phyloP scores from a whole-genome alignment of 2,329 filamentous ascomycete genomes.

The Scedosporium boydii region DNA sequence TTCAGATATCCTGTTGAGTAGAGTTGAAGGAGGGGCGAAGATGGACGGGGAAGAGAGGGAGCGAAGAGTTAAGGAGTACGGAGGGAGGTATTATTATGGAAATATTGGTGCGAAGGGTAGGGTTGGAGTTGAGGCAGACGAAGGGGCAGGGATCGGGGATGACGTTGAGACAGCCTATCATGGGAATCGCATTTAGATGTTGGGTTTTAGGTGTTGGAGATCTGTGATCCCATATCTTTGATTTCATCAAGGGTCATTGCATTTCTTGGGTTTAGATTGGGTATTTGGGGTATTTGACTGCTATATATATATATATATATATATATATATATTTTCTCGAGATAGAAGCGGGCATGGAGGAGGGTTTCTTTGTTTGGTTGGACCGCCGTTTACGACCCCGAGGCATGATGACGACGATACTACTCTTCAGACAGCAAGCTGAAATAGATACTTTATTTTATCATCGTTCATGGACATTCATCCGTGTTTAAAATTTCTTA shows the following conservation, averaged over 20 bases:
- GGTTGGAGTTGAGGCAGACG: neutral
- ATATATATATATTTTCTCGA: too few species aligned
- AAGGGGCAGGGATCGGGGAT: neutral
- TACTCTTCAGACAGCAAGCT: too few species aligned
- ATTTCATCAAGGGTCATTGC: neutral
- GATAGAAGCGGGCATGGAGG: too few species aligned
- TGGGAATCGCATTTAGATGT: neutral
- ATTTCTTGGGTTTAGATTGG: neutral
- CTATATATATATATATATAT: too few species aligned
- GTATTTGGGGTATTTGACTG: too few species aligned
- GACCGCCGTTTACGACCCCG: too few species aligned
- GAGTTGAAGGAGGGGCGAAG: conserved; percentile 10
- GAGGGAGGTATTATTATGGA: conserved; percentile 12
- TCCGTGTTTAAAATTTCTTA: too few species aligned
- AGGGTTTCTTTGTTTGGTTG: too few species aligned
- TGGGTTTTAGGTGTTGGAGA: neutral
- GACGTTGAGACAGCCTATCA: neutral
- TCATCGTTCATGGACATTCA: too few species aligned
- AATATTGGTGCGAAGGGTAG: neutral
- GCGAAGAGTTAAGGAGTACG: conserved; percentile 8
- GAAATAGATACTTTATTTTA: too few species aligned
- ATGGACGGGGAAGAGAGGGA: conserved; percentile 8
- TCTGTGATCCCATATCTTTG: neutral
- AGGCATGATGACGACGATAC: too few species aligned
- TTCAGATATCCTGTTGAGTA: conserved; percentile 8